Conservation (phyloP, 352 stramenopile species). For the Pseudoperonospora humuli region DNA sequence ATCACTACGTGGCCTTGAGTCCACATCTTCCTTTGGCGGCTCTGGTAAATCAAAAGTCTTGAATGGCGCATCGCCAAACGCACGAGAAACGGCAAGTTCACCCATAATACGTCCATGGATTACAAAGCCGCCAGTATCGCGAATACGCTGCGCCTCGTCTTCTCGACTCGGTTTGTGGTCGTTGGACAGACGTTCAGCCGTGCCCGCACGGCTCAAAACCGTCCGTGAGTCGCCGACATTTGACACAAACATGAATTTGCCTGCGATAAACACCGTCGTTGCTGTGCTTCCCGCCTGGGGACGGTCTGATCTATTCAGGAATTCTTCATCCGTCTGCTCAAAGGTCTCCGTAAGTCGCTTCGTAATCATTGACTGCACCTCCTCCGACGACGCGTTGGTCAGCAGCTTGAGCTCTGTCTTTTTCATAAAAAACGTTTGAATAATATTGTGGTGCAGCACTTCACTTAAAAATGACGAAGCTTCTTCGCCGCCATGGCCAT, state of each 20-base stretch:
- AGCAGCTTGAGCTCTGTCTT: slow-evolving; percentile 31
- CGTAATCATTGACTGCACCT: slow-evolving; percentile 43
- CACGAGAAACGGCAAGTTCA: slow-evolving; percentile 71
- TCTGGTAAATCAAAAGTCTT: slow-evolving; percentile 86
- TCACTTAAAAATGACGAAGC: slow-evolving; percentile 87
- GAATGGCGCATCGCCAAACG: slow-evolving; percentile 92
- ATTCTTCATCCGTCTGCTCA: slow-evolving; percentile 66
- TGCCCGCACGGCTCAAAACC: slow-evolving; percentile 84
- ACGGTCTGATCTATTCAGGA: slow-evolving; percentile 50
- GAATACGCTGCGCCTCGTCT: slow-evolving; percentile 92
- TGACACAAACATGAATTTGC: slow-evolving; percentile 89
- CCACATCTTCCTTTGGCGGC: slow-evolving; percentile 26
- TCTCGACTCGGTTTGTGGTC: slow-evolving; percentile 93
- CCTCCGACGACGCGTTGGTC: slow-evolving; percentile 26
- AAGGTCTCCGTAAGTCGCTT: slow-evolving; percentile 49
- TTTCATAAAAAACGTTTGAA: slow-evolving; percentile 51
- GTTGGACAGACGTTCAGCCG: slow-evolving; percentile 88
- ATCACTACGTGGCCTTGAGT: slow-evolving; percentile 53
- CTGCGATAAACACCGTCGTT: slow-evolving; percentile 91
- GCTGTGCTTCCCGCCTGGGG: slow-evolving; percentile 89
- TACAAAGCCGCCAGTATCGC: slow-evolving; percentile 89
- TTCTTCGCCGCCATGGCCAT: slow-evolving; percentile 93
- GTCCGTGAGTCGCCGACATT: slow-evolving; percentile 96
- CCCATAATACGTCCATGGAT: slow-evolving; percentile 92
- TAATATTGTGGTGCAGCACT: slow-evolving; percentile 59